A percentile compares a stretch with the other conserved stretches of the same genome.
These are phyloP conservation scores for Tarenaya hassleriana DNA, from an alignment of 345 rosid genomes.

Conservation along the genomic window DNA sequence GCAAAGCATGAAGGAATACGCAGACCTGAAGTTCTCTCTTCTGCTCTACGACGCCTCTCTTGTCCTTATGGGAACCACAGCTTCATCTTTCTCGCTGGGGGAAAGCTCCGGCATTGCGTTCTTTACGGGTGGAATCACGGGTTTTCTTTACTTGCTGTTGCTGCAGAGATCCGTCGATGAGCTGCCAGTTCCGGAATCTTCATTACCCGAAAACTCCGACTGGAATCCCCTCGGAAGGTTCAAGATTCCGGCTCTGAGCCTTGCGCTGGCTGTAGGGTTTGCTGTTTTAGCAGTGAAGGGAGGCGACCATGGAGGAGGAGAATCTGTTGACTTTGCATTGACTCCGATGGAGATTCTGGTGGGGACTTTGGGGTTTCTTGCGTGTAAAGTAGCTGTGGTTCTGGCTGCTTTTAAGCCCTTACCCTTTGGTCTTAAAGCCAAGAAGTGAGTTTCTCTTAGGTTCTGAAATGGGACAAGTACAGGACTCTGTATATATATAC, in stretches of 20 bases:
- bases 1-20: conserved; percentile 82
- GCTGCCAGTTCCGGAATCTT: conserved; percentile 38
- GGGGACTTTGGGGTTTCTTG: conserved; percentile 78
- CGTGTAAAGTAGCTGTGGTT: conserved; percentile 76
- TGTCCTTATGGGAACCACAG: conserved; percentile 39
- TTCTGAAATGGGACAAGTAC: conserved; percentile 9
- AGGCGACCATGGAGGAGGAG: conserved; percentile 39
- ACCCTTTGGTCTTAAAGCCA: conserved; percentile 26
- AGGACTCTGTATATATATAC: conserved; percentile 14
- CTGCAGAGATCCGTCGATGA: conserved; percentile 75
- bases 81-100: conserved; percentile 37
- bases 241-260: conserved; percentile 38
- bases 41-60: conserved; percentile 40
- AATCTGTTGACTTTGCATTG: conserved; percentile 28
- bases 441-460: conserved; percentile 26
- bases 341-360: conserved; percentile 60
- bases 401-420: conserved; percentile 73
- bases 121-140: conserved; percentile 60
- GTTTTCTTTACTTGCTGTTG: conserved; percentile 58
- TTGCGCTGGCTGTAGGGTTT: conserved; percentile 45
- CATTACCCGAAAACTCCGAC: conserved; percentile 27
- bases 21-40: conserved; percentile 69
- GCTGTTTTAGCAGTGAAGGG: conserved; percentile 37
- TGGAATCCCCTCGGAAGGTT: conserved; percentile 25
- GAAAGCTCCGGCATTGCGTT: conserved; percentile 54